phyloP scores from a whole-genome alignment of 108 stramenopile species.

The Asterionellopsis glacialis region DNA sequence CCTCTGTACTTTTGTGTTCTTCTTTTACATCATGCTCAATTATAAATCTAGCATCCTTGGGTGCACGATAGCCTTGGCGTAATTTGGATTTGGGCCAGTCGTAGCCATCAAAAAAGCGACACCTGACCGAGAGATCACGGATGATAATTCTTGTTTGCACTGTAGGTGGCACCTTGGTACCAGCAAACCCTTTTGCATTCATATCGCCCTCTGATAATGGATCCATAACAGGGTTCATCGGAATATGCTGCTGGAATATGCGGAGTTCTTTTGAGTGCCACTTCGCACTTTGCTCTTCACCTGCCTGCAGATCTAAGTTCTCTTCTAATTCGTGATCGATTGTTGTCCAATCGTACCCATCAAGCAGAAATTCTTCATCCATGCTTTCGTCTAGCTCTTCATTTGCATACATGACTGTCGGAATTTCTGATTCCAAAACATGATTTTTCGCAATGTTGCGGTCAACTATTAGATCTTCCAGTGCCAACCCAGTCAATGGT shows the following conservation, averaged over 20 bases:
- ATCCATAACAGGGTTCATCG: constrained; percentile 45
- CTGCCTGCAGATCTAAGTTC: constrained; percentile 45
- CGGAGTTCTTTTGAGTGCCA: constrained; percentile 33
- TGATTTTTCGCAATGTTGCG: background rate
- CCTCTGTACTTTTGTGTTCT: background rate
- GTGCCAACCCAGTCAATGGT: background rate
- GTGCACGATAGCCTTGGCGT: background rate
- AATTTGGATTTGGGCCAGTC: constrained; percentile 56
- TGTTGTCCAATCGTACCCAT: constrained; percentile 77
- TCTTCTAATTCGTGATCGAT: constrained; percentile 49
- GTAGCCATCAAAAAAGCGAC: constrained; percentile 77
- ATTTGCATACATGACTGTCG: background rate
- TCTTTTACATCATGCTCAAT: constrained; percentile 32
- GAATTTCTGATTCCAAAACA: background rate
- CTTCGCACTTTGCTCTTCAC: constrained; percentile 56
- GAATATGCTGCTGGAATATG: constrained; percentile 47
- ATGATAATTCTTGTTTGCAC: constrained; percentile 53
- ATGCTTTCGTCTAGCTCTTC: too few species aligned
- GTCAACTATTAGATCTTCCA: background rate
- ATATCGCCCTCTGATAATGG: constrained; percentile 54
- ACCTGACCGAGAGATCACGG: constrained; percentile 45
- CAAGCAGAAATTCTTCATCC: constrained; percentile 25
- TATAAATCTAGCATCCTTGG: constrained; percentile 18
- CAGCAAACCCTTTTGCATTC: constrained; percentile 45
- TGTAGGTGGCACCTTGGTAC: constrained; percentile 23